phyloP scores from a whole-genome alignment of 768 basidiomycete species.

The Russula vinacea region DNA sequence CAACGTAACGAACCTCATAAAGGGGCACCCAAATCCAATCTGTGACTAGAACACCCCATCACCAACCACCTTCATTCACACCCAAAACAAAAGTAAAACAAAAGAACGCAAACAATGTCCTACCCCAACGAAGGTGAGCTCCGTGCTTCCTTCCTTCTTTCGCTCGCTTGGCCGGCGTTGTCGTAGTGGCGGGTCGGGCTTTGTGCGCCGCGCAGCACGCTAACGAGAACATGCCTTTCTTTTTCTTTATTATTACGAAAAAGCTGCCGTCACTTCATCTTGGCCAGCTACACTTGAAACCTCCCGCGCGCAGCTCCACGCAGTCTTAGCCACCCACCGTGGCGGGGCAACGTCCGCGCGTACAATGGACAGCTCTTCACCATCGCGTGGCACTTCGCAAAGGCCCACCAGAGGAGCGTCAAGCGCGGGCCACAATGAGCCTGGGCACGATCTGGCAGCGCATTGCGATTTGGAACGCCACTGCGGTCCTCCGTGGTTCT shows the following conservation, averaged over 20 bases:
- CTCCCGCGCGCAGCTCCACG: not conserved
- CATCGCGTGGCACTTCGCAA: not conserved
- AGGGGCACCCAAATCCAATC: not conserved
- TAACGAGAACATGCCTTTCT: conserved; percentile 1
- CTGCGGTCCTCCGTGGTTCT: conserved; percentile 25
- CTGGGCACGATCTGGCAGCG: conserved; percentile 8
- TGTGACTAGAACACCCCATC: not conserved
- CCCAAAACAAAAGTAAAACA: not conserved
- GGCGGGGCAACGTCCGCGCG: not conserved
- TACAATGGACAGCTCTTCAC: not conserved
- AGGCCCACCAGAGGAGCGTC: not conserved
- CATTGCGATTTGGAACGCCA: conserved; percentile 25
- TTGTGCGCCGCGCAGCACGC: conserved; percentile 2
- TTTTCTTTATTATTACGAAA: not conserved
- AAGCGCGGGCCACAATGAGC: not conserved
- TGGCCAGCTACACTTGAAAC: conserved; percentile 3
- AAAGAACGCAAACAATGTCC: conserved; percentile 6
- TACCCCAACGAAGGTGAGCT: conserved; percentile 13
- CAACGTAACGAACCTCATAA: conserved; percentile 1
- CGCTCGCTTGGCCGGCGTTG: not conserved
- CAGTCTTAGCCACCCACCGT: not conserved
- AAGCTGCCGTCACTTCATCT: not conserved
- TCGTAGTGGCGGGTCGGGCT: not conserved
- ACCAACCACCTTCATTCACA: not conserved
- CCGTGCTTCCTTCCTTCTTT: not conserved